Percentiles rank a stretch among this genome's conserved stretches.
phyloP scores from a whole-genome alignment of 495 filamentous ascomycete genomes.

The Parathielavia appendiculata region DNA sequence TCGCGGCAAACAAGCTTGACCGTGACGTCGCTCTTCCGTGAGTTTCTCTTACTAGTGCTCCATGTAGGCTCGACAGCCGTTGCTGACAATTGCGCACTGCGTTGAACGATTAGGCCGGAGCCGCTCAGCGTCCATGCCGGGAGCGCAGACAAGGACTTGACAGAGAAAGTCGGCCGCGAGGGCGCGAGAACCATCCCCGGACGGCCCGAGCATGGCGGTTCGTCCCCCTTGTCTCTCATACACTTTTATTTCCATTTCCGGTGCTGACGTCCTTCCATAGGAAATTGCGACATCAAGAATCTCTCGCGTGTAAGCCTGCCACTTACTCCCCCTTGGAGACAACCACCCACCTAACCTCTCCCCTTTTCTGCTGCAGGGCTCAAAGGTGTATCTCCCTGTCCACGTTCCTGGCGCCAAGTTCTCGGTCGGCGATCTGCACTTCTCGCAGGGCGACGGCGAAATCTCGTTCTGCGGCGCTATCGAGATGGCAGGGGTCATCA shows the following conservation, averaged over 20 bases:
- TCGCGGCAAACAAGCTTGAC: slow-evolving; percentile 58
- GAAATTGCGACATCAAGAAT: slow-evolving; percentile 90
- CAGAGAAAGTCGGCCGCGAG: slow-evolving; percentile 73
- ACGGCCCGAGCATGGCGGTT: slow-evolving; percentile 58
- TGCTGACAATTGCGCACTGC: neutral
- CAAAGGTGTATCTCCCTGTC: slow-evolving; percentile 85
- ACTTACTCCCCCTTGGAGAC: neutral
- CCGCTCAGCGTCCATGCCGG: slow-evolving; percentile 69
- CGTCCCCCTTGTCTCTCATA: slow-evolving; percentile 21
- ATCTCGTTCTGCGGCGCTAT: slow-evolving; percentile 96
- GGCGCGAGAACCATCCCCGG: slow-evolving; percentile 87
- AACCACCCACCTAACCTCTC: slow-evolving; percentile 24
- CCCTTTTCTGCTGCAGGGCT: slow-evolving; percentile 48
- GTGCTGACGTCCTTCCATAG: slow-evolving; percentile 34
- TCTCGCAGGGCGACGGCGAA: slow-evolving; percentile 87
- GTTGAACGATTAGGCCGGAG: slow-evolving; percentile 46
- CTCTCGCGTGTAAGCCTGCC: slow-evolving; percentile 27
- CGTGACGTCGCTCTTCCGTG: slow-evolving; percentile 72
- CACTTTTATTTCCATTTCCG: too few relatives aligned
- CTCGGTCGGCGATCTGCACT: slow-evolving; percentile 87
- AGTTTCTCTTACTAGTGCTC: neutral
- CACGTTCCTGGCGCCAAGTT: slow-evolving; percentile 83
- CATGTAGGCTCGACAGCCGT: neutral
- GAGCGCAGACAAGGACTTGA: slow-evolving; percentile 53
- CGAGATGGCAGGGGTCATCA: slow-evolving; percentile 93